These are phyloP conservation scores for Globisporangium canariense DNA, from an alignment of 352 stramenopile genomes.

Conservation along the genomic window DNA sequence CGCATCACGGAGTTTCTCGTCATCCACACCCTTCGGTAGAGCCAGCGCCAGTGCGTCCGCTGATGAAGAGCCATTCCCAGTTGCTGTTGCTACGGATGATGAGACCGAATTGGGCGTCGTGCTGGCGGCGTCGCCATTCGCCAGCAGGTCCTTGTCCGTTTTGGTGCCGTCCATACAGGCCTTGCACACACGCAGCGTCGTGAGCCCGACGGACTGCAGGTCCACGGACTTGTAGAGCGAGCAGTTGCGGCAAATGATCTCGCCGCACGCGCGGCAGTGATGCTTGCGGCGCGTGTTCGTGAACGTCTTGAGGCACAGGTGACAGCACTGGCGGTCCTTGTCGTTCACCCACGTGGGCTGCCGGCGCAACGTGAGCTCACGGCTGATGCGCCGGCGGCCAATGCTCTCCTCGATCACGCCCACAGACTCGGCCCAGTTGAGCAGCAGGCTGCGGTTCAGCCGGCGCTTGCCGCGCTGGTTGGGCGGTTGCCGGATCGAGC, in stretches of 20 bases:
- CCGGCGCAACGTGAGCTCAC: slow-evolving; percentile 65
- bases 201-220: slow-evolving; percentile 66
- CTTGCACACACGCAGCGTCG: slow-evolving; percentile 76
- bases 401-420: slow-evolving; percentile 66
- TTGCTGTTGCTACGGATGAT: neutral
- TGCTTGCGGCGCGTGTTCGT: slow-evolving; percentile 76
- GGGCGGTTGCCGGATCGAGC: slow-evolving; percentile 75
- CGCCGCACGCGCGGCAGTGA: slow-evolving; percentile 77
- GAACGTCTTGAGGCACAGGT: slow-evolving; percentile 82
- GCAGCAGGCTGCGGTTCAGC: slow-evolving; percentile 60
- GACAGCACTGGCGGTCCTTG: slow-evolving; percentile 78
- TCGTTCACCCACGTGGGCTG: slow-evolving; percentile 78
- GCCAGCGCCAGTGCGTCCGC: slow-evolving; percentile 4
- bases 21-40: slow-evolving; percentile 40
- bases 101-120: slow-evolving; percentile 18
- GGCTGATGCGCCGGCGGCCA: slow-evolving; percentile 63
- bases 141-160: slow-evolving; percentile 7
- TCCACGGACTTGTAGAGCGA: slow-evolving; percentile 81
- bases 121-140: slow-evolving; percentile 17
- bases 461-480: slow-evolving; percentile 49
- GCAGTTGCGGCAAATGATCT: slow-evolving; percentile 81
- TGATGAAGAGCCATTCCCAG: neutral
- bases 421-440: slow-evolving; percentile 70
- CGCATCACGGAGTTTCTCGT: slow-evolving; percentile 44
- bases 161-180: slow-evolving; percentile 68